Evolutionary conservation across 805 yeast genomes (phyloP).

Genomic region (Kockiozyma suomiensis): DNA sequence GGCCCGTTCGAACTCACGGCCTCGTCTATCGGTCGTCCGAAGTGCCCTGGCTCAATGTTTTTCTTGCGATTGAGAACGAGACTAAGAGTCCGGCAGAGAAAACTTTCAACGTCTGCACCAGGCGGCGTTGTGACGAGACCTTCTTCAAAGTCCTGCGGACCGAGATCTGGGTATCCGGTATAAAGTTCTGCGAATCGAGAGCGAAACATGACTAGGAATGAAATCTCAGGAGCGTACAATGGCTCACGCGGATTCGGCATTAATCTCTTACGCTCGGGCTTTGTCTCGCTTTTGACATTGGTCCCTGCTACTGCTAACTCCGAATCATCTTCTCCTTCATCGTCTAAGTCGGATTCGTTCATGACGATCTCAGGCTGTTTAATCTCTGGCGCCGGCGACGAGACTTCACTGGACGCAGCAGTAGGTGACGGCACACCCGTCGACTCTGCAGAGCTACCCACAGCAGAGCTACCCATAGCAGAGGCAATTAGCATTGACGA

Average conservation of each 20-base stretch:
- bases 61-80: slow-evolving; percentile 47
- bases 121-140: slow-evolving; percentile 38
- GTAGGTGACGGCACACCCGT: slow-evolving; percentile 3
- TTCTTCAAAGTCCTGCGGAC: slow-evolving; percentile 49
- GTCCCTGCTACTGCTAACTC: background rate
- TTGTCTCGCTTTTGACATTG: background rate
- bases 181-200: slow-evolving; percentile 39
- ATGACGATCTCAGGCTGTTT: background rate
- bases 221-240: slow-evolving; percentile 23
- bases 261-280: slow-evolving; percentile 1
- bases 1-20: slow-evolving; percentile 39
- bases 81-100: slow-evolving; percentile 43
- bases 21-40: slow-evolving; percentile 46
- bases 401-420: background rate
- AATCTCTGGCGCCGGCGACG: background rate
- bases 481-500: background rate
- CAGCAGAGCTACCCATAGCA: background rate
- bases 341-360: slow-evolving; percentile 5
- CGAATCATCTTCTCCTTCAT: slow-evolving; percentile 11
- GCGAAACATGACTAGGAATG: slow-evolving; percentile 37
- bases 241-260: slow-evolving; percentile 21
- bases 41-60: slow-evolving; percentile 44
- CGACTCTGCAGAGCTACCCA: background rate
- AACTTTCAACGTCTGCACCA: slow-evolving; percentile 39
- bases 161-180: slow-evolving; percentile 41